Conservation (phyloP, 2,329 filamentous ascomycete species). For the Raffaelea deltoideospora region DNA sequence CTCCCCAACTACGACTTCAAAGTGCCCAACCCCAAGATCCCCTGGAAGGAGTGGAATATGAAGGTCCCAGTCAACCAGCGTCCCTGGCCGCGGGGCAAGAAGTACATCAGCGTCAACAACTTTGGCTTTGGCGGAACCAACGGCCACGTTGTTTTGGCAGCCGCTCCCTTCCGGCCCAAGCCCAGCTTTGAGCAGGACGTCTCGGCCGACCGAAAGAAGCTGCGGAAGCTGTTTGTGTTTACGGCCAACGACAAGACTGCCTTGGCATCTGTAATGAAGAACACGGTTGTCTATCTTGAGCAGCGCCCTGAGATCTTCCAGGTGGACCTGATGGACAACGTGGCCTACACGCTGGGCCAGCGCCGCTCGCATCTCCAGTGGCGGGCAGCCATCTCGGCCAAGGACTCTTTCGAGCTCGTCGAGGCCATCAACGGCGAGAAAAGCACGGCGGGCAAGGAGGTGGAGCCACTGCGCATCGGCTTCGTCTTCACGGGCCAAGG, state of each 20-base stretch:
- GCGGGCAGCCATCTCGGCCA: slow-evolving; percentile 26
- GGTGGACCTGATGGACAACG: slow-evolving; percentile 25
- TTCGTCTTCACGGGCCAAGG: slow-evolving; percentile 28
- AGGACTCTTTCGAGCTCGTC: slow-evolving; percentile 28
- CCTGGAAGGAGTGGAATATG: slow-evolving; percentile 33
- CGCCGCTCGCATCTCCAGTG: slow-evolving; percentile 27
- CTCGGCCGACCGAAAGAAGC: slow-evolving; percentile 14
- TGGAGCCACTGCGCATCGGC: slow-evolving; percentile 19
- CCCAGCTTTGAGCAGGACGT: slow-evolving; percentile 15
- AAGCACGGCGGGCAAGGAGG: slow-evolving; percentile 19
- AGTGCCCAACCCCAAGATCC: slow-evolving; percentile 31
- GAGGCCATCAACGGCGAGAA: slow-evolving; percentile 25
- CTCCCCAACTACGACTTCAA: slow-evolving; percentile 35
- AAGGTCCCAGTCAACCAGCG: slow-evolving; percentile 27
- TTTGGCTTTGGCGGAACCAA: slow-evolving; percentile 33
- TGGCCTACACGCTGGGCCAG: slow-evolving; percentile 32
- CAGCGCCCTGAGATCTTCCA: slow-evolving; percentile 28
- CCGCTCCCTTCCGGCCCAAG: slow-evolving; percentile 19
- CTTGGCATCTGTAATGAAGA: slow-evolving; percentile 19
- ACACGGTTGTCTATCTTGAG: slow-evolving; percentile 24
- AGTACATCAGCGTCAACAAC: slow-evolving; percentile 33
- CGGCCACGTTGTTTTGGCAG: slow-evolving; percentile 25
- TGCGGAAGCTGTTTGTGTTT: slow-evolving; percentile 26
- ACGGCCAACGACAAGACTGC: slow-evolving; percentile 24
- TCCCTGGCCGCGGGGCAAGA: slow-evolving; percentile 32